Evolutionary conservation across 2,329 filamentous ascomycete species (phyloP), one percentile per base, ranked within the genome.

Genomic region (Fusarium setosum): DNA sequence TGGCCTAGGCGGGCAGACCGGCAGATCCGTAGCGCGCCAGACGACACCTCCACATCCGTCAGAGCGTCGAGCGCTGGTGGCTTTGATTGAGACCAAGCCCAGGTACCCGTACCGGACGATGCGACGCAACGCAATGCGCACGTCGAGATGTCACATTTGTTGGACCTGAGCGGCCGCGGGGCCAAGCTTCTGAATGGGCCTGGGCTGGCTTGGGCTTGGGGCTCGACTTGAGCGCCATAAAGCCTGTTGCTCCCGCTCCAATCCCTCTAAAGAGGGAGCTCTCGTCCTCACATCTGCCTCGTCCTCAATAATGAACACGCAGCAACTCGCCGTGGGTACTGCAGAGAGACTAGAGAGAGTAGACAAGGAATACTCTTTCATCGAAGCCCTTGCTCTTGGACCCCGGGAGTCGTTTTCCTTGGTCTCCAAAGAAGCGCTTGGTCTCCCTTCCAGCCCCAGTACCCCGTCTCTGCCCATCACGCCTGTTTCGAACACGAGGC

Each of bases 291-390:
- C 41, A 49, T 54, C 26, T 31, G 44, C 48, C 47, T 21, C 41
- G 23, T 49, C 15, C 24, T 26, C 59, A 65, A 71, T 65, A 42
- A 72, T 72, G 70, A 71, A 59, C 65, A 51, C 58, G 45, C 64
- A 64, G 51, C 61, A 66, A 56, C 32, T 71, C 18, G 38, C 59
- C 41, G 67, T 64, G 65, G 70, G 55, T 41, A 63, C 53, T 53
- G 56, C 55, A 50, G 65, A 67, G 45, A 64, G 60, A 68, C 41
- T 40, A 35, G 66, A 61, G 38, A 62, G 56, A 61, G 38, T 48
- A 37, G 68, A 72, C 60, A 70, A 73, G 63, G 72, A 74, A 56
- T 74, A 72, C 64, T 74, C 73, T 58, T 74, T 74, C 57, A 69
- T 74, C 41, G 73, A 74, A 71, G 73, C 73, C 29, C 71, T 74